Evolutionary conservation across 768 basidiomycete species (phyloP), one percentile per base, ranked within the genome.

Genomic region (Neoboletus subvelutipes): DNA sequence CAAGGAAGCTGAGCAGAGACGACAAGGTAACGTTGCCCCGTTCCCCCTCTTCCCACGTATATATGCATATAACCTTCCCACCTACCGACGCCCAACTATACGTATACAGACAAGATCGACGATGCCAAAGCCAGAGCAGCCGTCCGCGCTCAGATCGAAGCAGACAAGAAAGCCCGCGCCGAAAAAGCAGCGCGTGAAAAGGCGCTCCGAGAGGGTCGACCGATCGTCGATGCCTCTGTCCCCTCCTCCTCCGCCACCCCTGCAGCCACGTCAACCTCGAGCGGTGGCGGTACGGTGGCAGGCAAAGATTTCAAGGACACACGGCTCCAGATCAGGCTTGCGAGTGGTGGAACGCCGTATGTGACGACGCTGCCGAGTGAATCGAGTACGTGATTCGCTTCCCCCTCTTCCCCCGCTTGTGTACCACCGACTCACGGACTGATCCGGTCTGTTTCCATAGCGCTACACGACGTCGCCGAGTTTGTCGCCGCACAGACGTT

Each of bases 91-190:
- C 6, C 15, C 22, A 17, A 24, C 28, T 37, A 53, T 58, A 24
- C 18, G 1, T 22, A 15, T 18, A 17, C 66, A 95, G 96, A 98
- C 66, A 98, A 98, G 76, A 67, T 92, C 40, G 91, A 89, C 50
- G 96, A 98, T 48, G 86, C 86, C 12, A 87, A 86, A 65, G 95
- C 94, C 2, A 85, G 78, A 60, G 92, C 91, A 4, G 90, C 90
- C 1, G 78, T 98, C 67, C 94, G 93, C 69, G 92, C 90, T 1
- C 94, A 97, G 71, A 97, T 98, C 62, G 94, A 95, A 72, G 91
- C 87, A 0, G 95, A 97, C 77, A 98, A 94, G 76, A 83, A 83
- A 51, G 87, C 84, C 10, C 85, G 96, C 20, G 92, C 92, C 0
- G 94, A 90, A 68, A 94, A 91, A 66, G 79, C 86, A 2, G 94